Conservation (phyloP, 306 rosid species). For the Macrotyloma uniflorum region DNA sequence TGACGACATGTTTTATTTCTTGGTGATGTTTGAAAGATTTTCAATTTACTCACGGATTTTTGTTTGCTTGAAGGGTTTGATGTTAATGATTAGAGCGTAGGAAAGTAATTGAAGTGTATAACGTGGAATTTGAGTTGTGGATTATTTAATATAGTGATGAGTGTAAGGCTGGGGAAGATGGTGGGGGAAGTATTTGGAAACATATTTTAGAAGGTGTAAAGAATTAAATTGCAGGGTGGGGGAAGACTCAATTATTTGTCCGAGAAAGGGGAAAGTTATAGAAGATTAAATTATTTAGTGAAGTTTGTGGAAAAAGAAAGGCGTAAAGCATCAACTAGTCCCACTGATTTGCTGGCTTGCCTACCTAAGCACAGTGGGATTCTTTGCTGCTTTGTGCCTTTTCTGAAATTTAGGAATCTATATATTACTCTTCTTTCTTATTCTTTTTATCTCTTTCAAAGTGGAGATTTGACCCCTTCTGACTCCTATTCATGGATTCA, state of each 20-base stretch:
- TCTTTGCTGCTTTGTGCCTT: slow-evolving; percentile 47
- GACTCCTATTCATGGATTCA: slow-evolving; percentile 28
- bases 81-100: background rate
- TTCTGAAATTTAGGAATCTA: slow-evolving; percentile 56
- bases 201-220: slow-evolving; percentile 33
- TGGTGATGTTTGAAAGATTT: background rate
- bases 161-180: slow-evolving; percentile 36
- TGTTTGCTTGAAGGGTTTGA: slow-evolving; percentile 24
- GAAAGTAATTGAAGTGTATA: slow-evolving; percentile 5
- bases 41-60: background rate
- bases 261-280: slow-evolving; percentile 45
- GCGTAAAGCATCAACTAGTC: slow-evolving; percentile 46
- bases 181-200: slow-evolving; percentile 31
- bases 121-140: slow-evolving; percentile 21
- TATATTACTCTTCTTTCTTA: slow-evolving; percentile 37
- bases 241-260: slow-evolving; percentile 41
- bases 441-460: slow-evolving; percentile 47
- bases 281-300: slow-evolving; percentile 41
- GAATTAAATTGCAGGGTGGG: slow-evolving; percentile 31
- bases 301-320: slow-evolving; percentile 37
- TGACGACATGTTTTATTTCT: background rate
- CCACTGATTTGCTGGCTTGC: slow-evolving; percentile 49
- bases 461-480: slow-evolving; percentile 51
- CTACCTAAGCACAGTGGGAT: slow-evolving; percentile 45
- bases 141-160: slow-evolving; percentile 37